Evolutionary conservation across 768 basidiomycete genomes (phyloP).

Genomic region (Megacollybia marginata): DNA sequence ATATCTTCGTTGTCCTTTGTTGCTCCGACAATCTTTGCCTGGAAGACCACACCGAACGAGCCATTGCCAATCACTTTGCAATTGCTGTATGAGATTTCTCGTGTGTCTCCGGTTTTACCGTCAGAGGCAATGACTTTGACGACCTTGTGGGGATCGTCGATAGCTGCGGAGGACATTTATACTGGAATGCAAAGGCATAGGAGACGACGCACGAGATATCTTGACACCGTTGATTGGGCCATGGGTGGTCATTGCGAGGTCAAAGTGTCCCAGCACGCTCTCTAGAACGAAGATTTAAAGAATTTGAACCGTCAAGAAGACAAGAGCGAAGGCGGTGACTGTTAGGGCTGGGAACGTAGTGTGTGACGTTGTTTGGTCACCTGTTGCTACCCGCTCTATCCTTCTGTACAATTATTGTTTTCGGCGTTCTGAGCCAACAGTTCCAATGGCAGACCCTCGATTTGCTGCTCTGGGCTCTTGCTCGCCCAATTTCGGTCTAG

Average conservation of each 20-base stretch:
- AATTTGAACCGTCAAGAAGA: no score
- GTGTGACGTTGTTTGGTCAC: no score
- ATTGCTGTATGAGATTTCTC: constrained; percentile 89
- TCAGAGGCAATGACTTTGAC: constrained; percentile 93
- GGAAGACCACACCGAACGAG: constrained; percentile 98
- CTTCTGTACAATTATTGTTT: no score
- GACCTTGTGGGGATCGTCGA: constrained; percentile 95
- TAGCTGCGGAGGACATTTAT: constrained; percentile 37
- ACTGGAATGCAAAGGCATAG: constrained; percentile 18
- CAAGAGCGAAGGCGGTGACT: no score
- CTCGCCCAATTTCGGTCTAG: no score
- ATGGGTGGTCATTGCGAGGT: constrained; percentile 52
- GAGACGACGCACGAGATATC: constrained; percentile 63
- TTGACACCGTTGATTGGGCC: constrained; percentile 85
- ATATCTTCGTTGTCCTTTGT: constrained; percentile 74
- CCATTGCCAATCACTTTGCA: constrained; percentile 99
- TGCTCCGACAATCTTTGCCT: constrained; percentile 75
- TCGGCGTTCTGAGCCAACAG: no score
- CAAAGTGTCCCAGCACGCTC: no score
- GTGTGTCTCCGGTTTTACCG: constrained; percentile 86
- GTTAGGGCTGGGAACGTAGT: no score
- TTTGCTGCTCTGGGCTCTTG: no score
- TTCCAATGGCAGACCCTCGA: no score
- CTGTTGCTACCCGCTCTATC: no score
- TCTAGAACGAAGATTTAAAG: no score